These are phyloP conservation scores for Talaromyces sp. DNA, from an alignment of 2,329 filamentous ascomycete species.

Conservation along the genomic window DNA sequence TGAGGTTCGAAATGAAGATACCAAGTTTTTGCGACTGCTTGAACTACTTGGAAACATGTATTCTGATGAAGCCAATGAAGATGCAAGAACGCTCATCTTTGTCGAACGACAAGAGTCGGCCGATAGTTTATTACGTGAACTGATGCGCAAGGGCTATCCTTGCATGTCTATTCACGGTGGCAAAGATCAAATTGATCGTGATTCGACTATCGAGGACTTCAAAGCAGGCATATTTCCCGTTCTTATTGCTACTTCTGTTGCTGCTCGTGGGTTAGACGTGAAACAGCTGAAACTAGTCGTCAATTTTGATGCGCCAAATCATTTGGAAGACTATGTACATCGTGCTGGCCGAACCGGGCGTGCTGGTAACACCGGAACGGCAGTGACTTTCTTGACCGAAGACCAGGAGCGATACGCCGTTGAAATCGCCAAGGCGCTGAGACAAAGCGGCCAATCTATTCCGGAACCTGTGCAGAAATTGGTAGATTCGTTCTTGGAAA, in stretches of 20 bases:
- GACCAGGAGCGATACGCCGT: slow-evolving; percentile 87
- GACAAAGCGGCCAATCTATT: slow-evolving; percentile 79
- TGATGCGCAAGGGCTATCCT: slow-evolving; percentile 78
- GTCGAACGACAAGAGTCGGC: slow-evolving; percentile 89
- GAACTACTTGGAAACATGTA: slow-evolving; percentile 85
- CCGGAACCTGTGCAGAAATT: slow-evolving; percentile 63
- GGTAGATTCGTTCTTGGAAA: slow-evolving; percentile 69
- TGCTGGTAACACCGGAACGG: slow-evolving; percentile 89
- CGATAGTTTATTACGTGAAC: slow-evolving; percentile 70
- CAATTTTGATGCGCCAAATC: slow-evolving; percentile 91
- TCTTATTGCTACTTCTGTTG: slow-evolving; percentile 89
- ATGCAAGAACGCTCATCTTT: slow-evolving; percentile 84
- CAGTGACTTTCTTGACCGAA: slow-evolving; percentile 87
- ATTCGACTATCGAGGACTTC: slow-evolving; percentile 89
- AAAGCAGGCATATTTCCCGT: slow-evolving; percentile 86
- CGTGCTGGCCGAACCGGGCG: slow-evolving; percentile 88
- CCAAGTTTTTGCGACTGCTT: slow-evolving; percentile 78
- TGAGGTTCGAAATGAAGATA: slow-evolving; percentile 74
- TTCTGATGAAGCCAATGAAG: slow-evolving; percentile 67
- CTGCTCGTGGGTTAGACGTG: slow-evolving; percentile 89
- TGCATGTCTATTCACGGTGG: slow-evolving; percentile 93
- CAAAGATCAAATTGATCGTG: slow-evolving; percentile 88
- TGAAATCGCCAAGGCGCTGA: slow-evolving; percentile 85
- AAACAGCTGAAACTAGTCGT: slow-evolving; percentile 94
- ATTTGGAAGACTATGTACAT: slow-evolving; percentile 95